Percentiles rank a stretch among this genome's conserved stretches.
Conservation (phyloP, 2,329 filamentous ascomycete genomes). For the Botrytis porri region DNA sequence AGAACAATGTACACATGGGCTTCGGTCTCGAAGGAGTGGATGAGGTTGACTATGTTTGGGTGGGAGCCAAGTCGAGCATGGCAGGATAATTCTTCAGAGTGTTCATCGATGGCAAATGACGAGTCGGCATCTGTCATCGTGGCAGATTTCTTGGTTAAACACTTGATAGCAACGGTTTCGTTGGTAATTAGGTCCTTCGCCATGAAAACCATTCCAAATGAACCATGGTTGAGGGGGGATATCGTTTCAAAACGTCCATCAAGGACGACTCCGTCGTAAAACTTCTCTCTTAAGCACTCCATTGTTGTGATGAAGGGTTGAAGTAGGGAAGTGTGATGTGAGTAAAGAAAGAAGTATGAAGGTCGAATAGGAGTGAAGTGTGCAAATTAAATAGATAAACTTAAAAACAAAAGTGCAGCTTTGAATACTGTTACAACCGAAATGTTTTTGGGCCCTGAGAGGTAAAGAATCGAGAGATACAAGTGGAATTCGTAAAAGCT, state of each 20-base stretch:
- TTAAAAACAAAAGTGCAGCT: conserved; percentile 22
- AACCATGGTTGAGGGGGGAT: conserved; percentile 95
- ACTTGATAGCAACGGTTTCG: conserved; percentile 90
- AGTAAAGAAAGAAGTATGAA: conserved; percentile 14
- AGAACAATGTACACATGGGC: conserved; percentile 88
- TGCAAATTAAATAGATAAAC: conserved; percentile 29
- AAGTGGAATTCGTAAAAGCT: conserved; percentile 35
- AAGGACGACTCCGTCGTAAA: conserved; percentile 75
- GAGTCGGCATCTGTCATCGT: conserved; percentile 48
- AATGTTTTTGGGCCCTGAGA: conserved; percentile 34
- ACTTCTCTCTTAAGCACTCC: conserved; percentile 85
- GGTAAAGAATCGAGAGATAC: conserved; percentile 27
- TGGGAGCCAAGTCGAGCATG: conserved; percentile 78
- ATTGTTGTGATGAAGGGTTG: conserved; percentile 45
- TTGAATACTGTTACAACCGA: conserved; percentile 38
- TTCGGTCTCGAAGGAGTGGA: conserved; percentile 88
- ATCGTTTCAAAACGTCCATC: conserved; percentile 88
- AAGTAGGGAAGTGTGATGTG: conserved; percentile 17
- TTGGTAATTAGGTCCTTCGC: conserved; percentile 76
- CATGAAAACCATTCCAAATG: conserved; percentile 97
- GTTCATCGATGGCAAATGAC: conserved; percentile 73
- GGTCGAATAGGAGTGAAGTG: conserved; percentile 21
- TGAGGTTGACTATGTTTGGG: conserved; percentile 88
- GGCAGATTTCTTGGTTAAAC: conserved; percentile 78
- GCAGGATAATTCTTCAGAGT: conserved; percentile 75